Evolutionary conservation across 1,139 yeast genomes (phyloP), one percentile per base, ranked within the genome.

Genomic region (Torulaspora globosa): DNA sequence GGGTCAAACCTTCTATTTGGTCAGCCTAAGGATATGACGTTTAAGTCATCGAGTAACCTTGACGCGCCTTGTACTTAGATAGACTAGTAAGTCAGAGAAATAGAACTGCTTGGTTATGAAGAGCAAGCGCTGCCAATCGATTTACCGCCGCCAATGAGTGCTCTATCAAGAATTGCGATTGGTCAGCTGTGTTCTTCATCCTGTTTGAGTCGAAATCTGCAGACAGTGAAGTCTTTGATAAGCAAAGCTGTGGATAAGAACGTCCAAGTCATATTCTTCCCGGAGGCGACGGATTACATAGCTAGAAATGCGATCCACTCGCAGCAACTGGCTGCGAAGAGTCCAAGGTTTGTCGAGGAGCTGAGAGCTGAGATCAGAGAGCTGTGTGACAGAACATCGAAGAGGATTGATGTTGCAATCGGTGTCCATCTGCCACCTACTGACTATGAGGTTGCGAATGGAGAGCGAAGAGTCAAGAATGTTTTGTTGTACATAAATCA

Each of bases 201-300:
- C 1, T 78, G 76, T 43, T 67, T 87, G 19, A 57, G 68, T 1
- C 71, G 71, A 23, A 92, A 92, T 56, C 81, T 87, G 11, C 59
- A 68, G 8, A 68, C 73, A 1, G 92, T 82, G 0, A 72, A 74
- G 14, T 71, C 71, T 39, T 70, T 89, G 31, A 79, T 89, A 24
- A 65, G 70, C n/a, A 68, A 72, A 45, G 95, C 97, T 0, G 74
- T 84, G 0, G 66, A 67, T 7, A 62, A 72, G 9, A 74, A 81
- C 3, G 88, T 83, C 9, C 70, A 75, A 50, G 79, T 87, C 3
- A 71, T 90, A 8, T 89, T 90, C 60, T 74, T 92, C 35, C 97
- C 97, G 1, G 98, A 92, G 63, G 97, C 97, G 0, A 76, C 92
- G 1, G 97, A 92, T 60, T 92, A 88, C 63, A 74, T 92, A 36